These are phyloP conservation scores for Ceratobasidium sp. DNA, from an alignment of 1,284 basidiomycete species.

Conservation along the genomic window DNA sequence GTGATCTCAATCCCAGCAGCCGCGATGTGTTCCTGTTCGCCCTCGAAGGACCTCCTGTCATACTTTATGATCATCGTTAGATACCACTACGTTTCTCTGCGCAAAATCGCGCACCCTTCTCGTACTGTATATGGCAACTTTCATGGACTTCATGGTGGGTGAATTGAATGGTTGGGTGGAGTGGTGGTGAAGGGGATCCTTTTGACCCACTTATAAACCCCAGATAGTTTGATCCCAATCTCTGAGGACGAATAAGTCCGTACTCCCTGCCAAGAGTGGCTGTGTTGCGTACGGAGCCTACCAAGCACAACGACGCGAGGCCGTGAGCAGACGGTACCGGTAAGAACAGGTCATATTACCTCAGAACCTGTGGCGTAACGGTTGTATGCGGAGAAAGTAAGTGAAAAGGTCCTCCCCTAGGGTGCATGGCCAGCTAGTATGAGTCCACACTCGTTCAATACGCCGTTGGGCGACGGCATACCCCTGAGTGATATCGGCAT, in stretches of 20 bases:
- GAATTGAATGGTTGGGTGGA: not conserved
- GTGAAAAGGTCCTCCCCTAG: too few species aligned
- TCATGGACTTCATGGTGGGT: constrained; percentile 36
- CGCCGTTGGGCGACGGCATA: not conserved
- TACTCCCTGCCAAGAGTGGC: constrained; percentile 24
- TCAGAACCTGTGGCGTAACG: too few species aligned
- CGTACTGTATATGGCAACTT: constrained; percentile 44
- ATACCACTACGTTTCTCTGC: not conserved
- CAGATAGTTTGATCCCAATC: constrained; percentile 14
- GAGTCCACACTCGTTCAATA: not conserved
- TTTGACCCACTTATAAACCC: too few species aligned
- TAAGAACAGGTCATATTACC: not conserved
- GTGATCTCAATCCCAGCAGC: constrained; percentile 42
- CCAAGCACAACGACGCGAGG: not conserved
- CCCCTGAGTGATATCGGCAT: not conserved
- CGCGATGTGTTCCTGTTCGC: constrained; percentile 33
- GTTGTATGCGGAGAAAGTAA: too few species aligned
- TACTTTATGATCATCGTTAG: constrained; percentile 37
- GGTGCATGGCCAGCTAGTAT: too few species aligned
- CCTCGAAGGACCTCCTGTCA: constrained; percentile 43
- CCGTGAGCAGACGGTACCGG: not conserved
- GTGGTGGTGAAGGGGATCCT: not conserved
- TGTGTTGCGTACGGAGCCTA: not conserved
- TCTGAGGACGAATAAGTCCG: constrained; percentile 15
- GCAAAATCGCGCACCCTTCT: constrained; percentile 31